Evolutionary conservation across 495 filamentous ascomycete species (phyloP), one percentile per base, ranked within the genome.

Genomic region (Aspergillus incahuasiensis): DNA sequence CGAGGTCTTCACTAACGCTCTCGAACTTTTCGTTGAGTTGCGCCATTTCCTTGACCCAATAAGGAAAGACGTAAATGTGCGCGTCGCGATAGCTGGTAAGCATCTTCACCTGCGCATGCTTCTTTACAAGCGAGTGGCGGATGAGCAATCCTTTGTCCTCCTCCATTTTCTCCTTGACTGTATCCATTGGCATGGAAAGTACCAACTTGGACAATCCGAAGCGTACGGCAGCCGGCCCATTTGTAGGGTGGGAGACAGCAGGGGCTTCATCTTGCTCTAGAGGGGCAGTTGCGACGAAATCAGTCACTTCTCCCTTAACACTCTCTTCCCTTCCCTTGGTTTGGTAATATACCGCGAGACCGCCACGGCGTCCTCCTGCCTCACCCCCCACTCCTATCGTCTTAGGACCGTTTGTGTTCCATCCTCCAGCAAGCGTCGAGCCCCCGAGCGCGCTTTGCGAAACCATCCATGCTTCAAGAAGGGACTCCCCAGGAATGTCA

Each of bases 401-500:
- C 13, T 63, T 68, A 9, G 69, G 60, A 1, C 66, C 70, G 35
- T 73, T 48, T 38, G 64, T 48, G 35, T 68, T 58, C 52, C 69
- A 66, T 15, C 57, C 52, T 7, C 65, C 62, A 12, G 41, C 49
- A 19, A 66, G 48, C 5, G 65, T 71, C 41, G 55, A 73, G 4
- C 74, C 79, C 15, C 80, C 77, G 1, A 92, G 73, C n/a, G 84
- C 84, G 20, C 81, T 83, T 48, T 90, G 83, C 48, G 85, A 81
- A 20, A 92, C 80, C 89, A 97, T 90, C 95, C 95, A 99, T 61
- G 92, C 79, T 64, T 97, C 89, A 2, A 92, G 70, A 9, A 97
- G 73, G 41, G 84, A 80, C 63, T 90, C 86, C 11, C 90, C 90
- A 11, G 86, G 87, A 6, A 98, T 74, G 64, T 96, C 92, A 74